Conservation (phyloP, 768 basidiomycete species). For the Cubamyces lactineus region DNA sequence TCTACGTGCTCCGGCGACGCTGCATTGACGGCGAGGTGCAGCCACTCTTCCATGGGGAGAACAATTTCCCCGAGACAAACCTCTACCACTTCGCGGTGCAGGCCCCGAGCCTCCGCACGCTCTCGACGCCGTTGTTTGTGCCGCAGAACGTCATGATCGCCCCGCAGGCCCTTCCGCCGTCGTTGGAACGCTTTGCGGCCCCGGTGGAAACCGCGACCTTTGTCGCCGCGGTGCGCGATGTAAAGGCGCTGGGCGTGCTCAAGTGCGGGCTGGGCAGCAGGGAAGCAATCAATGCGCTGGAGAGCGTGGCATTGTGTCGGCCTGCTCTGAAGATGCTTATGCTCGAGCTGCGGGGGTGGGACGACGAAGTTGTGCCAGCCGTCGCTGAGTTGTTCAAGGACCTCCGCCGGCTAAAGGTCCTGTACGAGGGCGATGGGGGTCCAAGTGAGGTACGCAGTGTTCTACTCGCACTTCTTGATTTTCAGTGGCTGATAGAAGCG, state of each 20-base stretch:
- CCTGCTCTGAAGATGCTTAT: slow-evolving; percentile 40
- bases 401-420: slow-evolving; percentile 44
- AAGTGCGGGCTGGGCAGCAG: slow-evolving; percentile 23
- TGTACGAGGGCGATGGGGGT: slow-evolving; percentile 38
- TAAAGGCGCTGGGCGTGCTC: slow-evolving; percentile 29
- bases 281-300: slow-evolving; percentile 28
- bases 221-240: slow-evolving; percentile 23
- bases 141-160: slow-evolving; percentile 12
- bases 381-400: slow-evolving; percentile 41
- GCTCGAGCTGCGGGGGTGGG: slow-evolving; percentile 43
- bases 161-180: slow-evolving; percentile 17
- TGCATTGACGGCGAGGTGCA: slow-evolving; percentile 6
- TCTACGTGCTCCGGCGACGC: slow-evolving; percentile 31
- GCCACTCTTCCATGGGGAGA: slow-evolving; percentile 20
- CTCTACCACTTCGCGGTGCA: slow-evolving; percentile 25
- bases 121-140: slow-evolving; percentile 21
- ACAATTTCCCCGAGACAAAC: slow-evolving; percentile 29
- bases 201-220: slow-evolving; percentile 24
- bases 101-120: slow-evolving; percentile 18
- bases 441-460: slow-evolving; percentile 45
- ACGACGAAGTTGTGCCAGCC: slow-evolving; percentile 49
- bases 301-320: slow-evolving; percentile 27
- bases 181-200: slow-evolving; percentile 11
- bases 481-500: slow-evolving; percentile 8
- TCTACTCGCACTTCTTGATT: background rate